Conservation (phyloP, 257 asterid genomes). For the Parsonsia alboflavescens region DNA sequence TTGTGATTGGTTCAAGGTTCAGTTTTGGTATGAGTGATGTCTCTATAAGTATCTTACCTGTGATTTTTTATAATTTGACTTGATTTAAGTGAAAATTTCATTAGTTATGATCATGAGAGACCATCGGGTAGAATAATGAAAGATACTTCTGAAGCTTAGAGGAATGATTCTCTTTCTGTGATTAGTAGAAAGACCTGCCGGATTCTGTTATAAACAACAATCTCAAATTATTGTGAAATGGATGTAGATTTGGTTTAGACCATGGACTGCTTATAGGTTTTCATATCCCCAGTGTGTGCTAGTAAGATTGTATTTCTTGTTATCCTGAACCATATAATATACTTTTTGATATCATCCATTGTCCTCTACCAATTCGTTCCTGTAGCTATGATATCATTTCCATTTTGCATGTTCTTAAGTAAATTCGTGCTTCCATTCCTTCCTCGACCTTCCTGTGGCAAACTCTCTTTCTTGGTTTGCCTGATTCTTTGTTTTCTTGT, state of each 20-base stretch:
- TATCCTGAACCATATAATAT: not conserved
- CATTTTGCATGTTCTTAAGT: not conserved
- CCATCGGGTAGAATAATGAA: not conserved
- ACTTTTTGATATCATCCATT: not conserved
- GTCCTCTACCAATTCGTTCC: not conserved
- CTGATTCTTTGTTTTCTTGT: not conserved
- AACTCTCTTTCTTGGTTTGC: not conserved
- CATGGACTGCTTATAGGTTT: not conserved
- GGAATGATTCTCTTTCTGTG: not conserved
- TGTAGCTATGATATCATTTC: not conserved
- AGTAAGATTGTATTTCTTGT: not conserved
- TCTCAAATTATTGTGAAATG: not conserved
- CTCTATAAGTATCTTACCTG: not conserved
- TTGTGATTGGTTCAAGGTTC: not conserved
- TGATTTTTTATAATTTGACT: not conserved
- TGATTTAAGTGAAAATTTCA: not conserved
- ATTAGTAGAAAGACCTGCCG: not conserved
- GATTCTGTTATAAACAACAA: not conserved
- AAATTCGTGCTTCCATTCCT: not conserved
- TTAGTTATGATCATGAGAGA: not conserved
- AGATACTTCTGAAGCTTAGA: not conserved
- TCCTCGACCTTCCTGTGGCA: not conserved
- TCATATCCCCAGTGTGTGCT: not conserved
- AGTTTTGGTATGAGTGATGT: not conserved
- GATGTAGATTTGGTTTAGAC: not conserved